Evolutionary conservation across 768 basidiomycete species (phyloP).

Genomic region (Phaeotremella fagi): DNA sequence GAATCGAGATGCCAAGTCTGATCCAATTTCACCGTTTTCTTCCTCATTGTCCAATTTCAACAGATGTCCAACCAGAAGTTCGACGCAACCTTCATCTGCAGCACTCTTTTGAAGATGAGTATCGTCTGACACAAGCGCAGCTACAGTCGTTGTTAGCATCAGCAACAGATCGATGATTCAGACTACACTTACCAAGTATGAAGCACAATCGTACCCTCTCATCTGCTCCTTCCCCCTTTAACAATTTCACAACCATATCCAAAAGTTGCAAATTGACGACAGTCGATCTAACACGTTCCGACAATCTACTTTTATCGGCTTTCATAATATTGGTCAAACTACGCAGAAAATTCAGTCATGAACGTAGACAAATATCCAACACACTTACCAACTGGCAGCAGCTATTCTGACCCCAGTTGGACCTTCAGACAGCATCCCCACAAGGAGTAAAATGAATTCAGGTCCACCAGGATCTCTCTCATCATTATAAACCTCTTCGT

Average conservation of each 20-base stretch:
- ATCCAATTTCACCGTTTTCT: slow-evolving; percentile 27
- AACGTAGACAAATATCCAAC: too few relatives aligned
- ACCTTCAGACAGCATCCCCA: slow-evolving; percentile 14
- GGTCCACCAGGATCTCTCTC: background rate
- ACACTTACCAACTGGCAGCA: slow-evolving; percentile 38
- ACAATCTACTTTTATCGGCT: slow-evolving; percentile 19
- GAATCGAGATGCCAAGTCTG: slow-evolving; percentile 24
- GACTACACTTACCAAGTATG: slow-evolving; percentile 60
- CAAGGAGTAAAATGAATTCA: slow-evolving; percentile 14
- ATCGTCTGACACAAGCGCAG: slow-evolving; percentile 66
- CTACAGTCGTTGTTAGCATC: slow-evolving; percentile 48
- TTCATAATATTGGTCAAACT: slow-evolving; percentile 38
- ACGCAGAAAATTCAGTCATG: background rate
- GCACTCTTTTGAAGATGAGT: slow-evolving; percentile 63
- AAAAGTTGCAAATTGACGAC: slow-evolving; percentile 28
- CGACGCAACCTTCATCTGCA: slow-evolving; percentile 64
- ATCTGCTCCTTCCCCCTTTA: slow-evolving; percentile 26
- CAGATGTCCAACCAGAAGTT: slow-evolving; percentile 51
- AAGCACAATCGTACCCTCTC: slow-evolving; percentile 67
- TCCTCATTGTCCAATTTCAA: slow-evolving; percentile 42
- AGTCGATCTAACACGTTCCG: slow-evolving; percentile 10
- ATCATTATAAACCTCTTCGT: background rate
- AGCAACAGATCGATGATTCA: background rate
- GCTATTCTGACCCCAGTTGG: slow-evolving; percentile 33
- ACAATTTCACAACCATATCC: slow-evolving; percentile 23